Evolutionary conservation across 768 basidiomycete genomes (phyloP).

Genomic region (Gyrodon lividus): DNA sequence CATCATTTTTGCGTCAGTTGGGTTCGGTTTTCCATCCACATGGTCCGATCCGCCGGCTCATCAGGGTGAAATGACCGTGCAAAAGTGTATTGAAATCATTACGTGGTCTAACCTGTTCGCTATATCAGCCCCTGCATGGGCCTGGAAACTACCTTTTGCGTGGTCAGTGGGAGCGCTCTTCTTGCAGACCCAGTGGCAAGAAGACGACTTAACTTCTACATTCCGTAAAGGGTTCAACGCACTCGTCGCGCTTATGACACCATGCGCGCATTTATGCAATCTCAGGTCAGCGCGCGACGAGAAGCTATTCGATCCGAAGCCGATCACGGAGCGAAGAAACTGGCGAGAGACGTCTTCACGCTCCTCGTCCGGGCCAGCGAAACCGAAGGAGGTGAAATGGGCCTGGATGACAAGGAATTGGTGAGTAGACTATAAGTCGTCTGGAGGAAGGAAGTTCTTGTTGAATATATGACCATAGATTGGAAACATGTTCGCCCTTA

Average conservation of each 20-base stretch:
- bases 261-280: conserved; percentile 20
- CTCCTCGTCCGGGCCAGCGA: conserved; percentile 22
- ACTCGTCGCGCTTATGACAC: conserved; percentile 21
- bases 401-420: conserved; percentile 18
- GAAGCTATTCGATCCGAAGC: conserved; percentile 9
- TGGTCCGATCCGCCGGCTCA: conserved; percentile 17
- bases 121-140: conserved; percentile 17
- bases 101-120: conserved; percentile 14
- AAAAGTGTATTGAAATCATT: conserved; percentile 20
- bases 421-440: background rate
- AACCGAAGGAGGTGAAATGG: conserved; percentile 14
- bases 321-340: conserved; percentile 1
- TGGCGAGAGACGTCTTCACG: conserved; percentile 20
- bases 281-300: conserved; percentile 8
- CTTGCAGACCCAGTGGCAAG: background rate
- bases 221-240: conserved; percentile 16
- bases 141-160: conserved; percentile 22
- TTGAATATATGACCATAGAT: conserved; percentile 35
- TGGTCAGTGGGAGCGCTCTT: conserved; percentile 5
- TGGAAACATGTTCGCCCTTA: conserved; percentile 50
- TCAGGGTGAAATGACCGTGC: conserved; percentile 18
- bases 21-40: conserved; percentile 24
- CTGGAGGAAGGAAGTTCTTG: background rate
- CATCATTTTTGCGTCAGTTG: conserved; percentile 21
- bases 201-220: background rate